Conservation (phyloP, 2,329 filamentous ascomycete species). For the Pseudopithomyces chartarum region DNA sequence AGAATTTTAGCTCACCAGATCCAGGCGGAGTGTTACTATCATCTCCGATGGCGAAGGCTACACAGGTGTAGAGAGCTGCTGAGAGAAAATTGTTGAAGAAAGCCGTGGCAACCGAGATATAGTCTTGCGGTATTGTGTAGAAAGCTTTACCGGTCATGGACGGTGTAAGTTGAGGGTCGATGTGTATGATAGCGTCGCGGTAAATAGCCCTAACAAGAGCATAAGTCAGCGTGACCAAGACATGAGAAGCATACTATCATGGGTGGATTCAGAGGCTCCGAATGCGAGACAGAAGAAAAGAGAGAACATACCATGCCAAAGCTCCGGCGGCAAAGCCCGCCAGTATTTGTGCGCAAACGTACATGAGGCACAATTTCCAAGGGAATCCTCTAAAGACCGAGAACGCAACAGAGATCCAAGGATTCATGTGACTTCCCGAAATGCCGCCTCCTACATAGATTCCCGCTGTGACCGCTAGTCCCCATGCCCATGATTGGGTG, state of each 20-base stretch:
- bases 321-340: constrained; percentile 55
- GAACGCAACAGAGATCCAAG: constrained; percentile 50
- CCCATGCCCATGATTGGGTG: constrained; percentile 52
- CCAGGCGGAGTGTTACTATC: constrained; percentile 52
- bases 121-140: constrained; percentile 68
- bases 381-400: constrained; percentile 65
- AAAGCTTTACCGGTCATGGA: constrained; percentile 58
- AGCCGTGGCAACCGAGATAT: constrained; percentile 68
- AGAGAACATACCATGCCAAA: constrained; percentile 46
- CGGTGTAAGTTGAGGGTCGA: constrained; percentile 55
- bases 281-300: background rate
- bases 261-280: no score
- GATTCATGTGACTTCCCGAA: constrained; percentile 56
- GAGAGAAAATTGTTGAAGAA: constrained; percentile 75
- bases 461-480: constrained; percentile 59
- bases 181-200: constrained; percentile 62
- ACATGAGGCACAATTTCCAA: constrained; percentile 55
- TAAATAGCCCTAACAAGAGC: constrained; percentile 17
- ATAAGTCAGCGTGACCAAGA: constrained; percentile 9
- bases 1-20: constrained; percentile 62
- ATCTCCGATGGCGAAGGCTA: constrained; percentile 68
- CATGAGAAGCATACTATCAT: background rate
- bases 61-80: constrained; percentile 69
- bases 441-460: constrained; percentile 54
- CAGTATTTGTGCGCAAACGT: constrained; percentile 58